Evolutionary conservation across 2,329 filamentous ascomycete species (phyloP).

Genomic region (Scytalidium lignicola): DNA sequence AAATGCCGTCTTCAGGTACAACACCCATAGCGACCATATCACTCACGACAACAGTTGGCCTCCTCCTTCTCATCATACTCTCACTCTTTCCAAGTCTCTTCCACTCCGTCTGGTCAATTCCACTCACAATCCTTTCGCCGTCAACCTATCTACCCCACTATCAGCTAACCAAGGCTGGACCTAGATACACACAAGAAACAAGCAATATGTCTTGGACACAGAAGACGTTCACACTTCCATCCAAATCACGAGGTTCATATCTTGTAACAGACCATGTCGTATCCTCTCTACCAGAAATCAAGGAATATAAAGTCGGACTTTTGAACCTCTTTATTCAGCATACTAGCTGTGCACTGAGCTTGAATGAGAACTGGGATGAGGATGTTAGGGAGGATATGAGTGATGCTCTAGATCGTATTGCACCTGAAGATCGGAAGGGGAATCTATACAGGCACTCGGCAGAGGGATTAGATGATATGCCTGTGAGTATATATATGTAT

Average conservation of each 20-base stretch:
- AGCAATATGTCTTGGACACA: conserved; percentile 68
- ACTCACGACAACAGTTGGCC: conserved; percentile 35
- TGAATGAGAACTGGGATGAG: conserved; percentile 87
- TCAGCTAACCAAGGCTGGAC: conserved; percentile 19
- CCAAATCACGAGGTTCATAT: conserved; percentile 77
- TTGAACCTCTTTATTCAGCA: conserved; percentile 93
- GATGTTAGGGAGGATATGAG: conserved; percentile 93
- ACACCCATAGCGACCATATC: conserved; percentile 12
- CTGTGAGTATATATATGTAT: conserved; percentile 45
- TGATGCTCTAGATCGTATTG: conserved; percentile 86
- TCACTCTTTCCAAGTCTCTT: conserved; percentile 48
- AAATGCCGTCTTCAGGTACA: conserved; percentile 15
- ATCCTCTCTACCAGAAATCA: conserved; percentile 70
- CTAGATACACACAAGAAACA: conserved; percentile 10
- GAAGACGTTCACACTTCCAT: conserved; percentile 75
- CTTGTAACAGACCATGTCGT: conserved; percentile 77
- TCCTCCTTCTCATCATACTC: conserved; percentile 44
- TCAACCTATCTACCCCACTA: conserved; percentile 20
- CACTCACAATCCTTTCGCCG: conserved; percentile 35
- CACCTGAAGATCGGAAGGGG: conserved; percentile 72
- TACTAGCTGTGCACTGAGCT: conserved; percentile 80
- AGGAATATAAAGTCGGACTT: conserved; percentile 76
- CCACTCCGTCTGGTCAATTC: conserved; percentile 46
- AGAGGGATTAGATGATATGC: conserved; percentile 93
- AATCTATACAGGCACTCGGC: conserved; percentile 79